Percentiles rank a stretch among this genome's conserved stretches.
Evolutionary conservation across 352 stramenopile genomes (phyloP).

Genomic region (Discostella stelligera): DNA sequence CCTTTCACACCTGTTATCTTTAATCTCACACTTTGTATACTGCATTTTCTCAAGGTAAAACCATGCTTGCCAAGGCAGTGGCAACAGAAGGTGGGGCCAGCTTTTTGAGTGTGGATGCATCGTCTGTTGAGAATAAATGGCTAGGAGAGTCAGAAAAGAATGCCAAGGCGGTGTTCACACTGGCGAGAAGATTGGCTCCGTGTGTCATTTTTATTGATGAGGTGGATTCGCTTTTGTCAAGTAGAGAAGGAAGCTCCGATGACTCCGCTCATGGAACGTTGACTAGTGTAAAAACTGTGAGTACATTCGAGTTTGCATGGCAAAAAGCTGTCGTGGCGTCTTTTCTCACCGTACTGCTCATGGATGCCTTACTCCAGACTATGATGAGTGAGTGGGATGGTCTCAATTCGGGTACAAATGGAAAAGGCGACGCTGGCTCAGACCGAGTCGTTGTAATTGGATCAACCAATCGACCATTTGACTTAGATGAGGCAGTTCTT

Average conservation of each 20-base stretch:
- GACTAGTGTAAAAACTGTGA: conserved; percentile 87
- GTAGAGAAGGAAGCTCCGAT: conserved; percentile 83
- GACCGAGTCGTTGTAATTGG: conserved; percentile 88
- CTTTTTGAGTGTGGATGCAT: conserved; percentile 88
- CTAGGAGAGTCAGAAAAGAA: conserved; percentile 89
- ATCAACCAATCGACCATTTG: conserved; percentile 88
- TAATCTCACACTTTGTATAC: conserved; percentile 15
- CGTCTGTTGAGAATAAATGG: conserved; percentile 89
- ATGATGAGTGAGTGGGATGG: conserved; percentile 89
- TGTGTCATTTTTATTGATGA: conserved; percentile 89
- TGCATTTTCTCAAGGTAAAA: conserved; percentile 26
- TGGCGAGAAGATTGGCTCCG: conserved; percentile 85
- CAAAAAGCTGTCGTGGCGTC: neutral
- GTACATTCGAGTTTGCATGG: conserved; percentile 1
- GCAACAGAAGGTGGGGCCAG: conserved; percentile 87
- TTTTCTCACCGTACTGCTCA: conserved; percentile 6
- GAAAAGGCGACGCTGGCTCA: conserved; percentile 66
- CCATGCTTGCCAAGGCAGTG: conserved; percentile 85
- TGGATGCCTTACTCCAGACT: conserved; percentile 35
- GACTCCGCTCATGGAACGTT: conserved; percentile 87
- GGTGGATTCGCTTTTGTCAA: conserved; percentile 84
- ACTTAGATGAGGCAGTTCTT: conserved; percentile 89
- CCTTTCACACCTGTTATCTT: neutral
- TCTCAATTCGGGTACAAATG: conserved; percentile 84
- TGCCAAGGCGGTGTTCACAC: conserved; percentile 88